These are phyloP conservation scores for Magnolia kwangsiensis DNA, from an alignment of 164 flowering plant species.

Conservation along the genomic window DNA sequence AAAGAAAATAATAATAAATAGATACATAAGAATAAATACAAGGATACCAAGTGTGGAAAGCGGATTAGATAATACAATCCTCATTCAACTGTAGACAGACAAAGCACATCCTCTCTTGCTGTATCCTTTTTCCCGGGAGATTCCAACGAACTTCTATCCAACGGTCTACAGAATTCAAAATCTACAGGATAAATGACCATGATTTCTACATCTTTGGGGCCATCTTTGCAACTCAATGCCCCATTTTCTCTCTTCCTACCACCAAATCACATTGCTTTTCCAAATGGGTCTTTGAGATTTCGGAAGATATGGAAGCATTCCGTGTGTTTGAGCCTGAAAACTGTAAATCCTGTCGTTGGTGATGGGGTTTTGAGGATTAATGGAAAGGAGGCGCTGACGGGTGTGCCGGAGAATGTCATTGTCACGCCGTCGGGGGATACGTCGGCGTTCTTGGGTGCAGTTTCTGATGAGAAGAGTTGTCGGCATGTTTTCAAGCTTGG, in stretches of 20 bases:
- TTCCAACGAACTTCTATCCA: conserved; percentile 3
- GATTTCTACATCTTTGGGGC: conserved; percentile 13
- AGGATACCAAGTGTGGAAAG: not conserved
- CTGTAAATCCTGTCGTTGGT: conserved; percentile 26
- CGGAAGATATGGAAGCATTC: conserved; percentile 22
- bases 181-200: conserved; percentile 2
- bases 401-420: conserved; percentile 50
- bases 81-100: not conserved
- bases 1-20: no score
- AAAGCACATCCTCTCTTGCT: not conserved
- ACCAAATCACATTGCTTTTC: conserved; percentile 13
- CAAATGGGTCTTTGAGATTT: conserved; percentile 12
- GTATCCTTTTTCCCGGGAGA: not conserved
- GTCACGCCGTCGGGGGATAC: conserved; percentile 24
- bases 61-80: not conserved
- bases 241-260: conserved; percentile 19
- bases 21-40: not conserved
- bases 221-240: conserved; percentile 17
- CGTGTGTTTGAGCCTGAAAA: conserved; percentile 23
- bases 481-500: conserved; percentile 67
- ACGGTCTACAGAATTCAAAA: conserved; percentile 5
- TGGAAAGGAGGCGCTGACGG: conserved; percentile 37
- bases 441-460: conserved; percentile 30
- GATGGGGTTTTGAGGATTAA: conserved; percentile 37
- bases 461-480: conserved; percentile 11